Conservation (phyloP, 345 rosid genomes). For the Schrenkiella parvula region DNA sequence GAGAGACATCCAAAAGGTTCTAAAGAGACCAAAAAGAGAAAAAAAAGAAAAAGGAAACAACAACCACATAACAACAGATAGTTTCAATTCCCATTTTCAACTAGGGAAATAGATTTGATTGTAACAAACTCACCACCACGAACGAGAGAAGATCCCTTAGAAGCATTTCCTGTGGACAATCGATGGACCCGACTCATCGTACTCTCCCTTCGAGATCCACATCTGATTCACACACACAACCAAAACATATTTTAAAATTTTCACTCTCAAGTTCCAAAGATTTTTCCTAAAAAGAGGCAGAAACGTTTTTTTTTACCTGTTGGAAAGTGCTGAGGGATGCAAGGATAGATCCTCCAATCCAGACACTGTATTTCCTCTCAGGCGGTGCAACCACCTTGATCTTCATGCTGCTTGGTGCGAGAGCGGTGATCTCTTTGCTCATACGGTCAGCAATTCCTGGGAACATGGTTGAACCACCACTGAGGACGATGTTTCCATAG, state of each 20-base stretch:
- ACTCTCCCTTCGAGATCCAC: slow-evolving; percentile 61
- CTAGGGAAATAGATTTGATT: slow-evolving; percentile 23
- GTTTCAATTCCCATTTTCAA: slow-evolving; percentile 30
- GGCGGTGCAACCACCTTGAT: slow-evolving; percentile 56
- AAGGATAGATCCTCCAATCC: slow-evolving; percentile 57
- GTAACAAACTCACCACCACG: slow-evolving; percentile 33
- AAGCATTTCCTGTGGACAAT: slow-evolving; percentile 62
- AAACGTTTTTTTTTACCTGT: slow-evolving; percentile 23
- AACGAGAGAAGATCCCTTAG: slow-evolving; percentile 16
- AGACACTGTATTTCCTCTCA: slow-evolving; percentile 50
- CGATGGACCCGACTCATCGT: slow-evolving; percentile 59
- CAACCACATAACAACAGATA: slow-evolving; percentile 33
- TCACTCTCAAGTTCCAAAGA: not conserved
- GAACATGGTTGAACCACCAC: slow-evolving; percentile 48
- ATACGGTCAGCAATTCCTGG: slow-evolving; percentile 49
- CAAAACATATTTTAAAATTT: not conserved
- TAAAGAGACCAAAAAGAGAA: slow-evolving; percentile 6
- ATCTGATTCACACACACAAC: slow-evolving; percentile 32
- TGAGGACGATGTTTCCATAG: slow-evolving; percentile 49
- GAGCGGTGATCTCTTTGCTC: slow-evolving; percentile 42
- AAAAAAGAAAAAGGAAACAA: not conserved
- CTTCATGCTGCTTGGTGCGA: slow-evolving; percentile 44
- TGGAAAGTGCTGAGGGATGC: slow-evolving; percentile 53
- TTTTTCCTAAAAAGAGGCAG: not conserved
- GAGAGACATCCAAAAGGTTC: slow-evolving; percentile 11